Base-by-base conservation (phyloP, 148 eudicot species). In the Chenopodium berlandieri region DNA sequence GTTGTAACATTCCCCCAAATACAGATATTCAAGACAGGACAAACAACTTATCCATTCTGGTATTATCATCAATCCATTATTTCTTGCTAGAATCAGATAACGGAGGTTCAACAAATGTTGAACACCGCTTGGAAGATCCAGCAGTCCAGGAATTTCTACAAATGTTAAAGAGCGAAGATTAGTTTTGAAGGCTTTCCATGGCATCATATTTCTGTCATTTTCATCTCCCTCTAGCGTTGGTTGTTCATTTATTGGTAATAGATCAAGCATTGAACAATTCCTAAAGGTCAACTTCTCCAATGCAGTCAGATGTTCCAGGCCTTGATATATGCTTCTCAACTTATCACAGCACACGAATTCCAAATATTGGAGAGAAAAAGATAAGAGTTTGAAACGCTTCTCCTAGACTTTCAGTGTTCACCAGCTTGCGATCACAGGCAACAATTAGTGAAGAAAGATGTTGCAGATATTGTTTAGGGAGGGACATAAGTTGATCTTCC, bases 141-240 rank as follows among this genome's bases (percentile, higher is more conserved):
- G 3, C 14, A 84, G n/a, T 20, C 23, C 76, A 10, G 23, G 54
- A n/a, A 80, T 2, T 1, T 0, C 1, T 7, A 0, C 0, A 0
- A 84, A 22, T 47, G 8, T 13, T 72, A 84, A 72, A 71, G 52
- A 50, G 20, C 71, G 76, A 34, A 83, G 81, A 50, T 73, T 40
- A 40, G 44, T 77, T 6, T 19, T 67, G 16, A 83, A 40, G 48
- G 71, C 67, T 77, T 80, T 80, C 83, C 83, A 86, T 54, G 85
- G 75, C 87, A 79, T 4, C 23, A 44, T 27, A 27, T 27, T 27
- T 27, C 27, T 27, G 27, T 27, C 27, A 27, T 27, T 48, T 50
- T 81, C 74, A 19, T 40, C 44, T 40, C 8, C 44, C 44, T 5
- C 1, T 5, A 1, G 0, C 44, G 1, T 40, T 40, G 44, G 7